Evolutionary conservation across 164 flowering plant genomes (phyloP), one percentile per base, ranked within the genome.

Genomic region (Umbilicus rupestris): DNA sequence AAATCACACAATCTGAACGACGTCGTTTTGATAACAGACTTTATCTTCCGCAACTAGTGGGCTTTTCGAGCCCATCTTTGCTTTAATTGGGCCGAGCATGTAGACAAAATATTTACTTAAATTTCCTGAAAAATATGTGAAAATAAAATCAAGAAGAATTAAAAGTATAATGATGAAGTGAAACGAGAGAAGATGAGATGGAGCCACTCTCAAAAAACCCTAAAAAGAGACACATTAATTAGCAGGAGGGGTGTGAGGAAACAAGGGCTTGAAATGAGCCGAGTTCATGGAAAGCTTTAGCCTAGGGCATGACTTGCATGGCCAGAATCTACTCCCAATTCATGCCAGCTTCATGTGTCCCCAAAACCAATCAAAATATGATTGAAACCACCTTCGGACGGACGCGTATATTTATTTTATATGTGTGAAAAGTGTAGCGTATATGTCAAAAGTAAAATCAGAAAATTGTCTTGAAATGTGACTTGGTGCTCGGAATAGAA

Each of bases 301-400:
- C 33, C 7, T 5, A 12, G 33, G 5, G 60, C 60, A 55, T 55
- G 60, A 55, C 3, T 11, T 55, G 60, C 33, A 28, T 55, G 60
- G 17, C 12, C 60, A 55, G 14, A 55, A 55, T 28, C 60, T 26
- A 55, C 35, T 55, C 33, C 33, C 17, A 10, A n/a, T 28, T 55
- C 60, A 55, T 55, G 60, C 60, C 33, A 55, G 12, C 60, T 28
- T 26, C 60, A 28, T 55, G 60, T 55, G 33, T 26, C 33, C 60
- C 60, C 33, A 35, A 35, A 5, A 35, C 37, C 37, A 35, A 35
- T 35, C 4, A 7, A 35, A 35, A 35, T 35, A 35, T 35, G 37
- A 35, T 35, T 35, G 37, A 35, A 3, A 35, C 37, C 4, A 35
- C n/a, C n/a, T n/a, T n/a, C n/a, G n/a, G n/a, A n/a, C n/a, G n/a